Evolutionary conservation across 768 basidiomycete species (phyloP), one percentile per base, ranked within the genome.

Genomic region (Kwoniella sp.): DNA sequence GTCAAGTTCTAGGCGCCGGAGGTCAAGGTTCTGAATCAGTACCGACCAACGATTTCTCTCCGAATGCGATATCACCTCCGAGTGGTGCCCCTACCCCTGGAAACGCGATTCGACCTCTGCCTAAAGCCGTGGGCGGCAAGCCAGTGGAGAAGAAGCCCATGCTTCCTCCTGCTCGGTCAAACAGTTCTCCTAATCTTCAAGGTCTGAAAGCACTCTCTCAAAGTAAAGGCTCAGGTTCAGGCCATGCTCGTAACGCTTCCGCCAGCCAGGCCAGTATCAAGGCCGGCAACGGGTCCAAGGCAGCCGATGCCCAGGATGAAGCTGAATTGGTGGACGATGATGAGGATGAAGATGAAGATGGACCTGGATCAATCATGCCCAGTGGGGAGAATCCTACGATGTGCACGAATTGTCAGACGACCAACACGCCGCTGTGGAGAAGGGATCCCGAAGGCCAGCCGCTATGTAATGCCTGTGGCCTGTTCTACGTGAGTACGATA

Each of bases 341-440:
- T 33, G 19, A 25, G 21, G 56, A 51, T 25, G 56, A 52, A 26
- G 63, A 64, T 49, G 26, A 40, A 15, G 52, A 53, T 22, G 47
- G 63, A 57, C 54, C 51, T 60, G 67, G 60, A 58, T 68, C 57
- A 56, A 69, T 55, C 55, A 65, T 59, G 46, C 40, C 60, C 8
- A 64, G 60, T 40, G 77, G 77, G 5, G 79, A 80, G 61, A 77
- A 86, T 7, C 91, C 88, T 9, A 96, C 92, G 1, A 83, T 90
- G 27, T 97, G 94, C 79, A 92, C 90, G 6, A 97, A 97, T 76
- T 97, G 94, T 80, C 88, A 90, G 72, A 97, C 94, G 59, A 94
- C 91, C 13, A 96, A 92, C 76, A 97, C 94, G 40, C 89, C 74
- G 1, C 72, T 83, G 2, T 83, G 83, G 83, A 69, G 83, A 40